Evolutionary conservation across 2,329 filamentous ascomycete genomes (phyloP), one percentile per base, ranked within the genome.

Genomic region (Ilyonectria sp.): DNA sequence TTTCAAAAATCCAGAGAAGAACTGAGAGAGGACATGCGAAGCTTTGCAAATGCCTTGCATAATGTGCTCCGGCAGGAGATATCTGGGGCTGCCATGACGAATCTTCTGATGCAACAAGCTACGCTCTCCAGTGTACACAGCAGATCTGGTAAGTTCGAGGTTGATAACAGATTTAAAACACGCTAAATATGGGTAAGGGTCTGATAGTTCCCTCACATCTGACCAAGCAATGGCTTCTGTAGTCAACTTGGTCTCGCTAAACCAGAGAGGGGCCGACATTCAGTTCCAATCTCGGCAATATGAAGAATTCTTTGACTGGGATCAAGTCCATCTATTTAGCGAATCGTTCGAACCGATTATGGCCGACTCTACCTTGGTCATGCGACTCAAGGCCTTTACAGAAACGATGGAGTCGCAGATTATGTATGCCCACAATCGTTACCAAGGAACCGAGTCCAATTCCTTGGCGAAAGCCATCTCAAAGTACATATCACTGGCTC

Each of bases 251-350:
- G 26, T n/a, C 3, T 31, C n/a, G 17, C n/a, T 10, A 17, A 29
- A 10, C 43, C 44, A 35, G 19, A 60, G 9, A 33, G 58, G 47
- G 8, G 53, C 46, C 21, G 65, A 63, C 17, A 55, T 70, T 47
- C 59, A 57, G 23, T 58, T 66, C 43, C 46, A 37, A 31, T 63
- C 69, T 9, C 55, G 60, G 10, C 55, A 67, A 17, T 53, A 69
- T 13, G 69, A 71, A 46, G 63, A 69, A 7, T 71, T 64, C 49
- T 71, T 67, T 33, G 33, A 52, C 2, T 65, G 66, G 63, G 63
- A 65, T 8, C 60, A 63, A 6, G 63, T 69, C 4, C 29, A 60
- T 44, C 60, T 57, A 15, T 44, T 21, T 10, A 6, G n/a, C 2
- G 54, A 62, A 52, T 62, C 47, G 8, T 9, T 31, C n/a, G 7